Evolutionary conservation across 1,284 basidiomycete species (phyloP).

Genomic region (Sutorius eximius): DNA sequence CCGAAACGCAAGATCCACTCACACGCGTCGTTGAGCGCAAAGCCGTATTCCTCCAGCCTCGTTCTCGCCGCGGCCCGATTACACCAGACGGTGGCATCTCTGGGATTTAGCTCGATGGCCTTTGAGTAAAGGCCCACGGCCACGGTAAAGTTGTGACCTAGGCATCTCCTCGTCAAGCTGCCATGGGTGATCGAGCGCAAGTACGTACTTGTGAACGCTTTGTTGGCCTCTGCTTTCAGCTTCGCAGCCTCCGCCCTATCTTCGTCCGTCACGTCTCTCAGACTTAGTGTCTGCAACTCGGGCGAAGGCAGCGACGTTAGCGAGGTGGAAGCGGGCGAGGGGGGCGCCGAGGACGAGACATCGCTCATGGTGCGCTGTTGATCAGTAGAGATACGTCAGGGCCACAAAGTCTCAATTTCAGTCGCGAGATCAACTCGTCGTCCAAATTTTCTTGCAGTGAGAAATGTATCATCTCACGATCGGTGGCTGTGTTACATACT

Average conservation of each 20-base stretch:
- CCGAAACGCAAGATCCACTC: constrained; percentile 32
- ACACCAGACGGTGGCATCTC: constrained; percentile 75
- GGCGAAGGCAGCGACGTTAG: constrained; percentile 59
- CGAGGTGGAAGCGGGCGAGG: constrained; percentile 50
- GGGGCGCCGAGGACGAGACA: constrained; percentile 32
- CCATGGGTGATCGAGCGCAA: not conserved
- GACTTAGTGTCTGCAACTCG: constrained; percentile 47
- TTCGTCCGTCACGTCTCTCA: constrained; percentile 64
- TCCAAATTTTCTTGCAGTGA: constrained; percentile 10
- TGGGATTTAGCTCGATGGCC: constrained; percentile 79
- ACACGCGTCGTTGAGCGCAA: constrained; percentile 79
- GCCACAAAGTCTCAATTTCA: constrained; percentile 3
- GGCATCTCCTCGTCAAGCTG: constrained; percentile 4
- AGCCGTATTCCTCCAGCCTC: constrained; percentile 81
- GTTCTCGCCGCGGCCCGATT: constrained; percentile 79
- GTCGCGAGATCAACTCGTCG: constrained; percentile 2
- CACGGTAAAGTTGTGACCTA: constrained; percentile 58
- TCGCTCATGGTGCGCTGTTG: constrained; percentile 43
- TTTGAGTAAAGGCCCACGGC: constrained; percentile 75
- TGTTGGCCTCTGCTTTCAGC: constrained; percentile 84
- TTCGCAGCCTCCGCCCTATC: constrained; percentile 66
- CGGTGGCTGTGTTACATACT: constrained; percentile 24
- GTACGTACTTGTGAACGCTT: constrained; percentile 72
- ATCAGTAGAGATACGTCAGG: not conserved
- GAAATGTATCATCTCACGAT: constrained; percentile 29